Conservation (phyloP, 768 basidiomycete species). For the Plicaturopsis crispa region DNA sequence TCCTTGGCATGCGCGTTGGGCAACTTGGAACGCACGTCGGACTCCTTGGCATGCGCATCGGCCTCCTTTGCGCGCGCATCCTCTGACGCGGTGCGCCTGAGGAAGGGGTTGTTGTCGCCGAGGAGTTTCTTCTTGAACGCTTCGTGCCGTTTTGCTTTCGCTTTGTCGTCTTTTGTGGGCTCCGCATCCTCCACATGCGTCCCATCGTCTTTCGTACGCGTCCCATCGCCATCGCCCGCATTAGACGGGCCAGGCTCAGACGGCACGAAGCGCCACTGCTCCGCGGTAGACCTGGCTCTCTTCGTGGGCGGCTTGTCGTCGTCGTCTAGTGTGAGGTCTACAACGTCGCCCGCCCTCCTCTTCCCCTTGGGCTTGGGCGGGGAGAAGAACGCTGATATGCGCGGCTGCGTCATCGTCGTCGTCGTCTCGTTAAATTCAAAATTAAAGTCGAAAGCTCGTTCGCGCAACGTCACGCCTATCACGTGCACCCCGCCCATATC, state of each 20-base stretch:
- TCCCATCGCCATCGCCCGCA: too few relatives aligned
- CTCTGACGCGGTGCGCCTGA: too few relatives aligned
- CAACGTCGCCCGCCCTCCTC: neutral
- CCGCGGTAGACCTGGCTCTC: conserved; percentile 19
- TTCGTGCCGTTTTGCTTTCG: conserved; percentile 26
- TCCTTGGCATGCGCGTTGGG: conserved; percentile 27
- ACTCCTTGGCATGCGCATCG: conserved; percentile 14
- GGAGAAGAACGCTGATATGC: conserved; percentile 36
- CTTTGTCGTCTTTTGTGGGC: conserved; percentile 5
- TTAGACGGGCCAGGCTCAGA: too few relatives aligned
- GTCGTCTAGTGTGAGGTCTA: conserved; percentile 1
- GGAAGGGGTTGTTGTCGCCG: conserved; percentile 32
- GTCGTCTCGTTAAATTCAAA: too few relatives aligned
- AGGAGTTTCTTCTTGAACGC: conserved; percentile 45
- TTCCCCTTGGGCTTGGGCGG: conserved; percentile 2
- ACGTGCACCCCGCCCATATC: too few relatives aligned
- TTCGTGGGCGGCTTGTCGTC: conserved; percentile 19
- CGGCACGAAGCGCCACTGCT: conserved; percentile 40
- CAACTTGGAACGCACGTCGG: conserved; percentile 17
- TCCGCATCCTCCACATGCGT: conserved; percentile 18
- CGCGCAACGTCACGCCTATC: too few relatives aligned
- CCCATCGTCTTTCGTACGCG: neutral
- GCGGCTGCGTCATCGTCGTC: too few relatives aligned
- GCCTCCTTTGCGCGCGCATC: conserved; percentile 8
- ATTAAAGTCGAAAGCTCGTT: too few relatives aligned